Conservation (phyloP, 202 grass and related monocot genomes). For the Schoenoplectus triqueter region DNA sequence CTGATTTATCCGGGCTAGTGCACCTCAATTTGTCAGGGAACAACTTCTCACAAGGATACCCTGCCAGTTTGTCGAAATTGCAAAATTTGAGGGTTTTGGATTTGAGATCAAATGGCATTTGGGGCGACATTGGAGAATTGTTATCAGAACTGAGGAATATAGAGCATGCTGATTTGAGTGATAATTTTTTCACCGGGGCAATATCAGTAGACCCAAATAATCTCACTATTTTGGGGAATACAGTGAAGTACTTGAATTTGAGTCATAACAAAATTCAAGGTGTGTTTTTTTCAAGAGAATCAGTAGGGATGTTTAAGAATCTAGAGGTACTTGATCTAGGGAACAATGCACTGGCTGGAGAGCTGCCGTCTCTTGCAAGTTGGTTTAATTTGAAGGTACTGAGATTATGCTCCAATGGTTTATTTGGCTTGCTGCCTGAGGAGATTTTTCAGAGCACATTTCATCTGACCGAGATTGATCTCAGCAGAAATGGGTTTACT, state of each 20-base stretch:
- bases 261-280: slow-evolving; percentile 74
- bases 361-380: slow-evolving; percentile 60
- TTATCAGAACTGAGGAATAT: slow-evolving; percentile 68
- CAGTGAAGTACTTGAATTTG: slow-evolving; percentile 90
- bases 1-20: slow-evolving; percentile 66
- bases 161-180: slow-evolving; percentile 80
- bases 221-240: slow-evolving; percentile 77
- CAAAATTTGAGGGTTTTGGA: slow-evolving; percentile 92
- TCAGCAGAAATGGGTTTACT: slow-evolving; percentile 85
- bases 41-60: slow-evolving; percentile 83
- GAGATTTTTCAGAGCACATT: slow-evolving; percentile 65
- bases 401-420: slow-evolving; percentile 55
- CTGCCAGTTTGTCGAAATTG: slow-evolving; percentile 71
- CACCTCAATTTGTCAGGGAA: slow-evolving; percentile 91
- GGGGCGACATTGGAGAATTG: slow-evolving; percentile 68
- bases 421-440: slow-evolving; percentile 70
- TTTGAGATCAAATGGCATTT: slow-evolving; percentile 74
- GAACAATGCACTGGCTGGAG: slow-evolving; percentile 66
- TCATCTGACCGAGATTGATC: slow-evolving; percentile 77
- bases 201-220: slow-evolving; percentile 53
- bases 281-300: slow-evolving; percentile 64
- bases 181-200: slow-evolving; percentile 68
- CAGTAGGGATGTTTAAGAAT: slow-evolving; percentile 77
- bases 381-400: slow-evolving; percentile 77
- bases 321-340: slow-evolving; percentile 80